These are phyloP conservation scores for Pholiota molesta DNA, from an alignment of 768 basidiomycete genomes.

Conservation along the genomic window DNA sequence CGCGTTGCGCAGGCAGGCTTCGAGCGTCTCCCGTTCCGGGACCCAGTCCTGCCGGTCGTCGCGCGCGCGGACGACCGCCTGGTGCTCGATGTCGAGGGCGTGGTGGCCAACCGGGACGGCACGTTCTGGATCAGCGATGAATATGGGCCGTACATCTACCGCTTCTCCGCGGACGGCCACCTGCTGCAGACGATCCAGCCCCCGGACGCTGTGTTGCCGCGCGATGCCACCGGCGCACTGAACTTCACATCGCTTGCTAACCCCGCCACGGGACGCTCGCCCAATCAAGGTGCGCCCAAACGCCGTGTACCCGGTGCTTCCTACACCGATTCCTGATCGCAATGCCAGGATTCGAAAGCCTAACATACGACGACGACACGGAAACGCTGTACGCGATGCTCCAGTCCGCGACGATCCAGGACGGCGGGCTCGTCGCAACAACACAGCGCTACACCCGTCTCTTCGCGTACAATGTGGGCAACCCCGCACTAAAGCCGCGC, in stretches of 20 bases:
- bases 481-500: too few relatives aligned
- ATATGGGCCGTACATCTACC: slow-evolving; percentile 70
- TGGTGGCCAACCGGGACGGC: slow-evolving; percentile 61
- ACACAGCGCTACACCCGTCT: too few relatives aligned
- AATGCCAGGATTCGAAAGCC: slow-evolving; percentile 56
- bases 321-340: not conserved
- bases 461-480: too few relatives aligned
- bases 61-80: slow-evolving; percentile 46
- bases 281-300: slow-evolving; percentile 50
- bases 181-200: slow-evolving; percentile 62
- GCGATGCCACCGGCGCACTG: slow-evolving; percentile 36
- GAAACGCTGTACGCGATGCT: too few relatives aligned
- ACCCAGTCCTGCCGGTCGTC: slow-evolving; percentile 51
- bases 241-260: slow-evolving; percentile 54
- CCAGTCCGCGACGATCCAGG: too few relatives aligned
- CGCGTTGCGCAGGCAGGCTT: slow-evolving; percentile 39
- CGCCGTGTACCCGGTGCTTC: too few relatives aligned
- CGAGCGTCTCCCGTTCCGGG: slow-evolving; percentile 31
- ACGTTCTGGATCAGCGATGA: slow-evolving; percentile 71
- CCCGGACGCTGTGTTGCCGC: slow-evolving; percentile 13
- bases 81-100: slow-evolving; percentile 59
- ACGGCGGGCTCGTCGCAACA: too few relatives aligned
- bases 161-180: slow-evolving; percentile 45
- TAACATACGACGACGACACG: slow-evolving; percentile 44
- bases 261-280: slow-evolving; percentile 54